Evolutionary conservation across 768 basidiomycete genomes (phyloP).

Genomic region (Suillus paluster): DNA sequence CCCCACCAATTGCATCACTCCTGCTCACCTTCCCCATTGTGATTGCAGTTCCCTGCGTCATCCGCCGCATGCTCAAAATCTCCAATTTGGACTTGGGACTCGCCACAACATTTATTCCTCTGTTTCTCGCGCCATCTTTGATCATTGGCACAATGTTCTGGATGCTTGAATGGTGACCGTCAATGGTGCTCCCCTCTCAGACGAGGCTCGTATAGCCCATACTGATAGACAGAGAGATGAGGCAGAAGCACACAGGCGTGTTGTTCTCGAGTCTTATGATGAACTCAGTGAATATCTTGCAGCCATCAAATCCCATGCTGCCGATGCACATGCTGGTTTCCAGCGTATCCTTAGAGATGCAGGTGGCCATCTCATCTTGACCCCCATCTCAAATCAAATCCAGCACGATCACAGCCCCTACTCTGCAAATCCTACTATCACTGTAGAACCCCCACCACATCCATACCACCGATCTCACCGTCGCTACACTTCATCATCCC

Average conservation of each 20-base stretch:
- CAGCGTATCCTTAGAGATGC: constrained; percentile 47
- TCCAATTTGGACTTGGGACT: constrained; percentile 78
- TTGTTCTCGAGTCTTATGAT: constrained; percentile 52
- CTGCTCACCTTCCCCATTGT: constrained; percentile 59
- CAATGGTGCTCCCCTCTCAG: constrained; percentile 27
- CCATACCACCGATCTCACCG: constrained; percentile 23
- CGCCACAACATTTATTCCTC: constrained; percentile 65
- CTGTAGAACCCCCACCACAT: constrained; percentile 27
- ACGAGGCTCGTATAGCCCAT: constrained; percentile 45
- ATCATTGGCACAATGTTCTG: constrained; percentile 68
- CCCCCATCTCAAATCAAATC: constrained; percentile 30
- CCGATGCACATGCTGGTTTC: constrained; percentile 56
- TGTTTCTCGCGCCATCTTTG: constrained; percentile 61
- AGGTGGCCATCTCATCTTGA: constrained; percentile 46
- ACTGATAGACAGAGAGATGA: constrained; percentile 62
- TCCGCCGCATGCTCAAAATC: constrained; percentile 60
- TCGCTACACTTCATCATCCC: constrained; percentile 25
- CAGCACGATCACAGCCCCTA: constrained; percentile 19
- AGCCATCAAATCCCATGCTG: constrained; percentile 46
- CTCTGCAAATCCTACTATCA: constrained; percentile 27
- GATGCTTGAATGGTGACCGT: constrained; percentile 74
- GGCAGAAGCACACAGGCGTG: constrained; percentile 49
- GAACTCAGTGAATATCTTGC: constrained; percentile 54
- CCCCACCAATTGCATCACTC: constrained; percentile 64
- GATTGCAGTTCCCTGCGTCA: constrained; percentile 55